phyloP scores from a whole-genome alignment of 2,329 filamentous ascomycete genomes.

The Calonectria pseudoreteaudii region DNA sequence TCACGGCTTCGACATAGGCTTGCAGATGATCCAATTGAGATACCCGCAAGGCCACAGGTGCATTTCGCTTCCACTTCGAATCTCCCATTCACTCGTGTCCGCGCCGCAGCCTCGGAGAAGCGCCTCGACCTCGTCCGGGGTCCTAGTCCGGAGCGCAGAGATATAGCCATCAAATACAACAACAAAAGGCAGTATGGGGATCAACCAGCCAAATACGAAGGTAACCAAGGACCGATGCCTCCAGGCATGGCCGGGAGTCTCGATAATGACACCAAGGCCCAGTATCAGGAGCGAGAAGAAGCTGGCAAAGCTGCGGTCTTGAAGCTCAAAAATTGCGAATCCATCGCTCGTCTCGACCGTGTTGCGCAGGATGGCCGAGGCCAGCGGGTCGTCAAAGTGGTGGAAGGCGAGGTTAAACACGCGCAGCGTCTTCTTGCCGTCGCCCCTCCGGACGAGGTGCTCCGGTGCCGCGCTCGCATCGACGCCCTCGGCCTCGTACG shows the following conservation, averaged over 20 bases:
- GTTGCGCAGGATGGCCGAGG: slow-evolving; percentile 70
- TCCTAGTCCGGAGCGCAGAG: slow-evolving; percentile 75
- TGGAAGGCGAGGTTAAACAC: slow-evolving; percentile 82
- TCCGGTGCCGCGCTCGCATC: slow-evolving; percentile 73
- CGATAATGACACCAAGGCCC: slow-evolving; percentile 62
- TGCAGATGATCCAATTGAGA: slow-evolving; percentile 64
- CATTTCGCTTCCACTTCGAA: slow-evolving; percentile 58
- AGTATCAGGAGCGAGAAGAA: slow-evolving; percentile 66
- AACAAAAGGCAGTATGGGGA: slow-evolving; percentile 76
- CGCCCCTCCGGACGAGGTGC: slow-evolving; percentile 54
- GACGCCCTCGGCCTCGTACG: slow-evolving; percentile 70
- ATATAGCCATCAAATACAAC: slow-evolving; percentile 77
- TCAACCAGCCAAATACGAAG: slow-evolving; percentile 73
- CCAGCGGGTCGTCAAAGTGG: slow-evolving; percentile 77
- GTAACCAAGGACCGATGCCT: slow-evolving; percentile 64
- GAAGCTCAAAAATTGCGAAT: slow-evolving; percentile 81
- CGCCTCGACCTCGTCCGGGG: slow-evolving; percentile 71
- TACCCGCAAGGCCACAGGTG: slow-evolving; percentile 65
- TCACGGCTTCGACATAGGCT: slow-evolving; percentile 44
- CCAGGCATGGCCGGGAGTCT: slow-evolving; percentile 65
- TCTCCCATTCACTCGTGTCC: slow-evolving; percentile 58
- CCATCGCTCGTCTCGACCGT: slow-evolving; percentile 74
- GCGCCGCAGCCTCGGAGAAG: slow-evolving; percentile 67
- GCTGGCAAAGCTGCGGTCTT: slow-evolving; percentile 70
- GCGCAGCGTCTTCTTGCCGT: slow-evolving; percentile 69